Evolutionary conservation across 2,329 filamentous ascomycete species (phyloP).

Genomic region (Colletotrichum tropicale): DNA sequence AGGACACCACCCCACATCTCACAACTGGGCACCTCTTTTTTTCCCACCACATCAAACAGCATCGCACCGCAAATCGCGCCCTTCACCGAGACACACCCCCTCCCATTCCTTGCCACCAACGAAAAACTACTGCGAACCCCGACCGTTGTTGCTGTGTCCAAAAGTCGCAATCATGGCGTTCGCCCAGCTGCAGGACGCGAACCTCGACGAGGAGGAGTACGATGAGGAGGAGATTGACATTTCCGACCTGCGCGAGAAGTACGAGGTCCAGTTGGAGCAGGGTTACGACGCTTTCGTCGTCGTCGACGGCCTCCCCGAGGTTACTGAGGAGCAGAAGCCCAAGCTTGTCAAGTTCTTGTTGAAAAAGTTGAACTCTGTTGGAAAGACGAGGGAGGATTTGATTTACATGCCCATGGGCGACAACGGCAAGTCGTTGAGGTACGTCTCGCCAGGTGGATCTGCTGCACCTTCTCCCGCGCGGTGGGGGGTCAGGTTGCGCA

Average conservation of each 20-base stretch:
- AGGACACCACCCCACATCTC: conserved; percentile 6
- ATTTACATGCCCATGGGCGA: conserved; percentile 95
- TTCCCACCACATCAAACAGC: conserved; percentile 18
- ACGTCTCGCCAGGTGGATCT: conserved; percentile 36
- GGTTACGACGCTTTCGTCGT: conserved; percentile 97
- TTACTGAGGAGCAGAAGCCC: conserved; percentile 87
- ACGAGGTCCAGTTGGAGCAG: conserved; percentile 94
- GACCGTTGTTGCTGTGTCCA: background rate
- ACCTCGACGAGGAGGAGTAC: conserved; percentile 83
- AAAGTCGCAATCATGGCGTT: conserved; percentile 80
- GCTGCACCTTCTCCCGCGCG: background rate
- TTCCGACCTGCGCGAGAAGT: conserved; percentile 91
- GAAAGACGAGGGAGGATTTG: conserved; percentile 83
- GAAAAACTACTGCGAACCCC: conserved; percentile 1
- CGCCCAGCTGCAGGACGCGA: conserved; percentile 89
- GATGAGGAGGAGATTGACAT: conserved; percentile 95
- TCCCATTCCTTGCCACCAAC: background rate
- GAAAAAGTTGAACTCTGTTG: conserved; percentile 88
- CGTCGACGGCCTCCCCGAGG: conserved; percentile 89
- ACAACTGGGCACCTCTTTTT: conserved; percentile 19
- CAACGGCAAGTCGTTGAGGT: conserved; percentile 86
- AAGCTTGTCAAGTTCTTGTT: conserved; percentile 97
- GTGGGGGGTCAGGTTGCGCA: background rate
- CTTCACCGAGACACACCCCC: conserved; percentile 18
- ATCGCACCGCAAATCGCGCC: conserved; percentile 9